phyloP scores from a whole-genome alignment of 495 filamentous ascomycete genomes.

The Penicillium parvum region DNA sequence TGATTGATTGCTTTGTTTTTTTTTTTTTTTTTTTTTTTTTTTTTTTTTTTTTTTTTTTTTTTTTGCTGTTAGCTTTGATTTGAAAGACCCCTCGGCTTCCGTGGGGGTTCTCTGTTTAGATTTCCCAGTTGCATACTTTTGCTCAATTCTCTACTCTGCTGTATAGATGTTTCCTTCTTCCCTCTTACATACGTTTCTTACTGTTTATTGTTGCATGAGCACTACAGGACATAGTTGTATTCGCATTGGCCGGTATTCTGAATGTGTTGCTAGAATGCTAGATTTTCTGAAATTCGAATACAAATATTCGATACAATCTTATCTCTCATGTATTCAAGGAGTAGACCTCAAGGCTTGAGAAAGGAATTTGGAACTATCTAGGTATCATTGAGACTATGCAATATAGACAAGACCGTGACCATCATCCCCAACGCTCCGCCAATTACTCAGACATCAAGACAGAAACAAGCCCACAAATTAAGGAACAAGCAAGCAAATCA shows the following conservation, averaged over 20 bases:
- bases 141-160: neutral
- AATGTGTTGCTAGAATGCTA: neutral
- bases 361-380: neutral
- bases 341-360: no score
- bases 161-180: neutral
- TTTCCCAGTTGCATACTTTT: neutral
- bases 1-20: neutral
- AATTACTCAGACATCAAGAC: conserved; percentile 11
- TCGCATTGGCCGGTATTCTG: neutral
- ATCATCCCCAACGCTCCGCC: conserved; percentile 5
- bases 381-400: neutral
- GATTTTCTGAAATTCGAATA: no score
- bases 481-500: conserved; percentile 5
- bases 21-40: neutral
- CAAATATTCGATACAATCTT: no score
- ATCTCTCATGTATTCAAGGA: no score
- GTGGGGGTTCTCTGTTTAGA: neutral
- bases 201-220: no score
- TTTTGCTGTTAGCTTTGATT: neutral
- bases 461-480: neutral
- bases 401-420: conserved; percentile 6
- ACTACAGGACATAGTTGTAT: no score
- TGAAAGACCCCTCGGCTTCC: no score
- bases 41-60: conserved; percentile 1
- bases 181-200: no score